A percentile compares a stretch with the other conserved stretches of the same genome.
These are phyloP conservation scores for Colletotrichum gigasporum DNA, from an alignment of 2,329 filamentous ascomycete species.

Conservation along the genomic window DNA sequence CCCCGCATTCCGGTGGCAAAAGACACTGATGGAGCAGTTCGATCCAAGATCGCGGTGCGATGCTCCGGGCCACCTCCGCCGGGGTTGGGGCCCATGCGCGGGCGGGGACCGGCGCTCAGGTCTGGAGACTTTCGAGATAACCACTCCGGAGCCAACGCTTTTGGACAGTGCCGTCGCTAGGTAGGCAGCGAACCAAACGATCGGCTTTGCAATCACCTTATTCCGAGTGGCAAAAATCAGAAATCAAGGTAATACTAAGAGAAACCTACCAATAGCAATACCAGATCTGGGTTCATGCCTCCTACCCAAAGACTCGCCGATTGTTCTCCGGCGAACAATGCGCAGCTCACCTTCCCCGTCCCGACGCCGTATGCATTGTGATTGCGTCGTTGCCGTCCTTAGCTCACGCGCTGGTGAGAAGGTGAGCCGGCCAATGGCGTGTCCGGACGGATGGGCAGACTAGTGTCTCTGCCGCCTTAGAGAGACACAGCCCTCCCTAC, in stretches of 20 bases:
- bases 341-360: conserved; percentile 11
- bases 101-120: too few relatives aligned
- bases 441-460: neutral
- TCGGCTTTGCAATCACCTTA: neutral
- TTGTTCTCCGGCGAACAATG: conserved; percentile 3
- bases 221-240: neutral
- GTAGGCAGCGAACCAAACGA: conserved; percentile 13
- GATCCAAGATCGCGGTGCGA: too few relatives aligned
- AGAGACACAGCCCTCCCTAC: neutral
- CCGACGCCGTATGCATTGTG: neutral
- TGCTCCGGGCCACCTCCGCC: too few relatives aligned
- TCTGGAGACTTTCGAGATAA: too few relatives aligned
- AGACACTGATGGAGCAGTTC: too few relatives aligned
- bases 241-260: neutral
- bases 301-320: too few relatives aligned
- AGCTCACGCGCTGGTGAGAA: too few relatives aligned
- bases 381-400: neutral
- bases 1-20: too few relatives aligned
- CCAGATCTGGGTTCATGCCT: neutral
- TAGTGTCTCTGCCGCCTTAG: conserved; percentile 9
- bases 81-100: too few relatives aligned
- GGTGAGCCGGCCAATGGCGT: neutral
- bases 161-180: neutral
- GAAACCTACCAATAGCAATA: too few relatives aligned
- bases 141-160: too few relatives aligned